Conservation (phyloP, 257 asterid genomes). For the Marsdenia floribunda region DNA sequence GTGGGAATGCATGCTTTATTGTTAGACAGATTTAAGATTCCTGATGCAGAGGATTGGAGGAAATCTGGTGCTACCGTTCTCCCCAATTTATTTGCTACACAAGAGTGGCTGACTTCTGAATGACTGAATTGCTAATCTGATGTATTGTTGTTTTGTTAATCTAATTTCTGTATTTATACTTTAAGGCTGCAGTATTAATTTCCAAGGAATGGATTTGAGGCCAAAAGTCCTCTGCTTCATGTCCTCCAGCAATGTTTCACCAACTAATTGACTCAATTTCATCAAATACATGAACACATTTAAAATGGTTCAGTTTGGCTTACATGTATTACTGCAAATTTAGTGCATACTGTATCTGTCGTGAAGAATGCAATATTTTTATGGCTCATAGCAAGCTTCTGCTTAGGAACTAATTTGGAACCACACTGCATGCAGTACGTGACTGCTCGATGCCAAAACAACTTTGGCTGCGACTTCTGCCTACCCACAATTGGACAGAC, state of each 20-base stretch:
- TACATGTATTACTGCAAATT: not conserved
- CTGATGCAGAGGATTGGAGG: slow-evolving; percentile 76
- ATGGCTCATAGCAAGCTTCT: not conserved
- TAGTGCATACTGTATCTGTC: not conserved
- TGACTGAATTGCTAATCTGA: slow-evolving; percentile 16
- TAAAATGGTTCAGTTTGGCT: not conserved
- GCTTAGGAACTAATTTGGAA: not conserved
- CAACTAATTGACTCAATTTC: not conserved
- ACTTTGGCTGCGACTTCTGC: too few species aligned
- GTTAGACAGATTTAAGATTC: slow-evolving; percentile 68
- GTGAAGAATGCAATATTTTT: not conserved
- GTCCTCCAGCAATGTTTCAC: not conserved
- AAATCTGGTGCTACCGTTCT: slow-evolving; percentile 78
- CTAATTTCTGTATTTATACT: not conserved
- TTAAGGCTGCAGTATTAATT: not conserved
- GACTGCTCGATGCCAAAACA: too few species aligned
- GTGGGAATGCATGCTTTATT: slow-evolving; percentile 79
- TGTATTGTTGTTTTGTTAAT: slow-evolving; percentile 11
- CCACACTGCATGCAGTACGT: too few species aligned
- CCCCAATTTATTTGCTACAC: slow-evolving; percentile 65
- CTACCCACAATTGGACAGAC: too few species aligned
- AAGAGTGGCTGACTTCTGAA: slow-evolving; percentile 63
- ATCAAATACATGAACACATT: not conserved
- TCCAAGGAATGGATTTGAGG: not conserved
- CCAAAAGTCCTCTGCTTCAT: not conserved